A percentile compares a stretch with the other conserved stretches of the same genome.
Evolutionary conservation across 129 eudicot species (phyloP).

Genomic region (Smallanthus sonchifolius): DNA sequence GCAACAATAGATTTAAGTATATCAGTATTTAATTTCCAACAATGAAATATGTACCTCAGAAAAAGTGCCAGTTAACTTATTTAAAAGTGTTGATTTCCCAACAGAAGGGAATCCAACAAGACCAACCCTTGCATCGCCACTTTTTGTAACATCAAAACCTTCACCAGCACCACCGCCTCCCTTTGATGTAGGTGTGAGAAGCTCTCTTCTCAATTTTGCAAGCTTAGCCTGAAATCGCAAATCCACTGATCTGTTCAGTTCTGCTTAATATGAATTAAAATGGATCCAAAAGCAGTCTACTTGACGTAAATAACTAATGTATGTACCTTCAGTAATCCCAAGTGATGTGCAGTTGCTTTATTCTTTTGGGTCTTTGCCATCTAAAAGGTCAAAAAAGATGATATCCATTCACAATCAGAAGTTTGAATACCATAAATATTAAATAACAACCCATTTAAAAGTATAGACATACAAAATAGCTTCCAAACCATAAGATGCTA

Average conservation of each 20-base stretch:
- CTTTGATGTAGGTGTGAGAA: conserved; percentile 78
- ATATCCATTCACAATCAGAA: background rate
- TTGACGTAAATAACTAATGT: background rate
- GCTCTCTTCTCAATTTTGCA: conserved; percentile 92
- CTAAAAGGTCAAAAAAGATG: conserved; percentile 36
- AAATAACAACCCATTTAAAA: background rate
- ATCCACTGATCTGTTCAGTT: conserved; percentile 12
- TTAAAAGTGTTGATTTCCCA: conserved; percentile 92
- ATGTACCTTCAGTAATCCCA: conserved; percentile 93
- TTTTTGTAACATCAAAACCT: conserved; percentile 99
- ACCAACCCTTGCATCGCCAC: conserved; percentile 98
- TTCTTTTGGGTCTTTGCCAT: conserved; percentile 99
- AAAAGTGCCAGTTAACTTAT: conserved; percentile 92
- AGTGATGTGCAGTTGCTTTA: conserved; percentile 97
- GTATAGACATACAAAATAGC: background rate
- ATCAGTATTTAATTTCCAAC: background rate
- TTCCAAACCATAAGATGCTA: conserved; percentile 1
- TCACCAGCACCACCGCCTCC: conserved; percentile 99
- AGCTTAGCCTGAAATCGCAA: conserved; percentile 71
- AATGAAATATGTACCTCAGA: conserved; percentile 66
- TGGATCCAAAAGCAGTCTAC: background rate
- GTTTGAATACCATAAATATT: background rate
- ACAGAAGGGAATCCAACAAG: conserved; percentile 98
- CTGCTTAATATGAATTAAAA: background rate
- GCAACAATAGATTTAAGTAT: background rate